Evolutionary conservation across 1,284 basidiomycete genomes (phyloP).

Genomic region (Tylopilus sp.): DNA sequence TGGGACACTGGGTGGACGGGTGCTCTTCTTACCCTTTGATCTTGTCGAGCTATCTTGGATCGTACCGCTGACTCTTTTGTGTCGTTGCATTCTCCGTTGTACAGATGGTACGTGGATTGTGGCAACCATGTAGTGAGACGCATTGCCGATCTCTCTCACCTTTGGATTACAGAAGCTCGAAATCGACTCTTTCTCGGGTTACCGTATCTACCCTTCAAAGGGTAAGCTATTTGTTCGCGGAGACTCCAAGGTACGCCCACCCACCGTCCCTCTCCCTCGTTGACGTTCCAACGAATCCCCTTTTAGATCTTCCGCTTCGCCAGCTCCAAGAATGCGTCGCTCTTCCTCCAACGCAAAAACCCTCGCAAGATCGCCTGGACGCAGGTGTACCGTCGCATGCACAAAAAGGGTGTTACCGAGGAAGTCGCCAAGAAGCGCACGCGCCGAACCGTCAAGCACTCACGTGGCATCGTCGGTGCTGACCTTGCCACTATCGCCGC

Average conservation of each 20-base stretch:
- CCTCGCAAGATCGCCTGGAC: slow-evolving; percentile 99
- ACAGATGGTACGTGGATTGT: slow-evolving; percentile 48
- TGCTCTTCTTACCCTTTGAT: slow-evolving; percentile 13
- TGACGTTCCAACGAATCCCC: too few species aligned
- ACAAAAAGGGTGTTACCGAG: slow-evolving; percentile 99
- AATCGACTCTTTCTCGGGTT: slow-evolving; percentile 94
- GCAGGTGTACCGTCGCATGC: slow-evolving; percentile 93
- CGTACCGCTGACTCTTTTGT: slow-evolving; percentile 25
- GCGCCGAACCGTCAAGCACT: slow-evolving; percentile 95
- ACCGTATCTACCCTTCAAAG: slow-evolving; percentile 95
- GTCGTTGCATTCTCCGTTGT: slow-evolving; percentile 3
- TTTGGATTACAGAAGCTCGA: slow-evolving; percentile 83
- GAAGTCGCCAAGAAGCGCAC: slow-evolving; percentile 99
- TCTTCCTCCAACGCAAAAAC: slow-evolving; percentile 99
- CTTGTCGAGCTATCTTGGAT: slow-evolving; percentile 9
- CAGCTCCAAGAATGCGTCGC: slow-evolving; percentile 87
- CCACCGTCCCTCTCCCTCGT: neutral
- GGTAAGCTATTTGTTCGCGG: slow-evolving; percentile 94
- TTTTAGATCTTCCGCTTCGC: slow-evolving; percentile 92
- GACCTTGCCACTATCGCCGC: slow-evolving; percentile 90
- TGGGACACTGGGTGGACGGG: slow-evolving; percentile 43
- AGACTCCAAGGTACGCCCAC: slow-evolving; percentile 90
- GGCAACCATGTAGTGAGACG: neutral
- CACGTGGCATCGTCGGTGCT: slow-evolving; percentile 97
- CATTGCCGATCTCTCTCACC: slow-evolving; percentile 18